A percentile compares a stretch with the other conserved stretches of the same genome.
Conservation (phyloP, 495 filamentous ascomycete species). For the Platismatia glauca region DNA sequence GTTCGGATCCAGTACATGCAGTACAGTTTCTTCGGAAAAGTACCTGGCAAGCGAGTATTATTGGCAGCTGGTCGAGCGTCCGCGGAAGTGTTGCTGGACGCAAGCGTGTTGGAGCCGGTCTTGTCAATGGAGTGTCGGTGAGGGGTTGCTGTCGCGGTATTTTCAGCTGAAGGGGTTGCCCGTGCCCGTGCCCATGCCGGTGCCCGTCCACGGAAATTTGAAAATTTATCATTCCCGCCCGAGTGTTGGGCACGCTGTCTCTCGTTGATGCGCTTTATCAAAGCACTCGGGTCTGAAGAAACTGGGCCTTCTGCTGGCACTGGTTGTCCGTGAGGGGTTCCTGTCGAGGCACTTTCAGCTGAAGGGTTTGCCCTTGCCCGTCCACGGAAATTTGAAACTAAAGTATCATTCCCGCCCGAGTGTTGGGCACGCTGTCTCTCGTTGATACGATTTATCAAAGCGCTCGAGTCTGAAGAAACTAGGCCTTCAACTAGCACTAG, state of each 20-base stretch:
- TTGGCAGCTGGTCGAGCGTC: neutral
- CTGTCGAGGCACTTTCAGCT: too few relatives aligned
- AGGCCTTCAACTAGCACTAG: constrained; percentile 24
- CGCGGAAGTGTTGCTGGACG: too few relatives aligned
- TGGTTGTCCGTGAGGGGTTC: constrained; percentile 14
- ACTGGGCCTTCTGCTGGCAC: constrained; percentile 21
- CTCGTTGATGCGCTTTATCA: constrained; percentile 38
- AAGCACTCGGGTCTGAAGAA: constrained; percentile 32
- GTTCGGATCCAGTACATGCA: constrained; percentile 83
- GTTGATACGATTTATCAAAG: constrained; percentile 38
- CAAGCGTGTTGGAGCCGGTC: too few relatives aligned
- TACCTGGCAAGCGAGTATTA: neutral
- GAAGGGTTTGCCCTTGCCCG: too few relatives aligned
- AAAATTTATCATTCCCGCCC: too few relatives aligned
- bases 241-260: constrained; percentile 14
- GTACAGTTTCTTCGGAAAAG: constrained; percentile 53
- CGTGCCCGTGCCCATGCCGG: too few relatives aligned
- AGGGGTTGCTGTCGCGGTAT: neutral
- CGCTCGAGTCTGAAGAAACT: constrained; percentile 27
- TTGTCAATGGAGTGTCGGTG: neutral
- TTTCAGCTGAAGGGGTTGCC: too few relatives aligned
- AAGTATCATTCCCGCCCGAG: too few relatives aligned
- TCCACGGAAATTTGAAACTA: too few relatives aligned
- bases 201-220: too few relatives aligned
- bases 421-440: constrained; percentile 22